A percentile compares a stretch with the other conserved stretches of the same genome.
phyloP scores from a whole-genome alignment of 202 grass and related monocot genomes.

The Elaeis oleifera region DNA sequence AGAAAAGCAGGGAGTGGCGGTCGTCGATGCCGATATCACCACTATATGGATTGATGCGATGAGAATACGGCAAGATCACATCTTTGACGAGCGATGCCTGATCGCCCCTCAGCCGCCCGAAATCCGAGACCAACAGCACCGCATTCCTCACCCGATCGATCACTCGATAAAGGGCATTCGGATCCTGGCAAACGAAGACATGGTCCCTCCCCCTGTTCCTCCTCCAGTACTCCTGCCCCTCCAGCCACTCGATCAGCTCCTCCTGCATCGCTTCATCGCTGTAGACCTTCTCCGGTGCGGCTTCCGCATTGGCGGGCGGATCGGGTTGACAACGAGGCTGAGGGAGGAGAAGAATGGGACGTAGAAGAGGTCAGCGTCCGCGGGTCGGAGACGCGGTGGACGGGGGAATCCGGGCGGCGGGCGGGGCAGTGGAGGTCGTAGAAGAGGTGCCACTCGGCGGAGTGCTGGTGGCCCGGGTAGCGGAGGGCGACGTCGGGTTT shows the following conservation, averaged over 20 bases:
- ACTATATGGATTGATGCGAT: conserved; percentile 67
- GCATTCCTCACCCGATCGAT: conserved; percentile 69
- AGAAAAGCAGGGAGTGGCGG: conserved; percentile 66
- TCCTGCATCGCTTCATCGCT: conserved; percentile 74
- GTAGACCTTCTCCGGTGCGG: conserved; percentile 25
- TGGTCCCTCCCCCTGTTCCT: conserved; percentile 68
- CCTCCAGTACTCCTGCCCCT: conserved; percentile 59
- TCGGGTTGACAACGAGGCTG: conserved; percentile 89
- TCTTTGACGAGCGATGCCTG: conserved; percentile 88
- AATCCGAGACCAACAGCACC: conserved; percentile 72
- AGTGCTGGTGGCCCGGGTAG: conserved; percentile 95
- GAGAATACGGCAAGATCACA: conserved; percentile 86
- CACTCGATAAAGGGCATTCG: conserved; percentile 66
- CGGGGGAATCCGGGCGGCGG: conserved; percentile 23
- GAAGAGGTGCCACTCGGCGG: conserved; percentile 90
- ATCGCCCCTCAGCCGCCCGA: conserved; percentile 55
- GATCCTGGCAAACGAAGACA: conserved; percentile 88
- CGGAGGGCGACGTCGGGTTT: conserved; percentile 36
- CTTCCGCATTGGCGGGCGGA: conserved; percentile 26
- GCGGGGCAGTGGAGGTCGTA: conserved; percentile 36
- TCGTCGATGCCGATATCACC: conserved; percentile 46
- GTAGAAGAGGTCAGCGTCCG: conserved; percentile 82
- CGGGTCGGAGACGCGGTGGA: conserved; percentile 46
- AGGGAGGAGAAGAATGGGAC: conserved; percentile 92
- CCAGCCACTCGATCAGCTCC: conserved; percentile 74